phyloP scores from a whole-genome alignment of 371 early-diverging fungal genomes.

The Gilbertella persicaria region DNA sequence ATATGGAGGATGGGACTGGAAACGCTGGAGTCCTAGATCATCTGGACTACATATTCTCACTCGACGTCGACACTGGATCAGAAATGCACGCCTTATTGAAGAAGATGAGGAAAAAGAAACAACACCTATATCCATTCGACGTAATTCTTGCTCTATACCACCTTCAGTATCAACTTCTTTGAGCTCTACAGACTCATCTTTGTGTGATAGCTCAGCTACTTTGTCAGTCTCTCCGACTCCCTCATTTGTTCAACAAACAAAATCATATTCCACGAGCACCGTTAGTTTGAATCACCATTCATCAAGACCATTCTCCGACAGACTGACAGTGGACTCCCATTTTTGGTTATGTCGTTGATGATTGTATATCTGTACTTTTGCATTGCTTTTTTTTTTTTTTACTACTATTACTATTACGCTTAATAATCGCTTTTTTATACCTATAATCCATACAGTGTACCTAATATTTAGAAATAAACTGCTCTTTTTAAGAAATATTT shows the following conservation, averaged over 20 bases:
- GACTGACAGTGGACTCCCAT: slow-evolving; percentile 5
- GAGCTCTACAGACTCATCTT: no score
- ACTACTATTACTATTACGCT: no score
- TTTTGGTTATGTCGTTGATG: slow-evolving; percentile 11
- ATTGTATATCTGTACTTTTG: no score
- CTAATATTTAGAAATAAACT: no score
- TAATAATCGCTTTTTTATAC: no score
- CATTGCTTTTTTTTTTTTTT: no score
- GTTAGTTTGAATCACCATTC: slow-evolving; percentile 7
- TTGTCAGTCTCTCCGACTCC: slow-evolving; percentile 1
- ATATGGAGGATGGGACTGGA: slow-evolving; percentile 27
- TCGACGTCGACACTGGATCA: slow-evolving; percentile 26
- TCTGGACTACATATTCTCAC: slow-evolving; percentile 19
- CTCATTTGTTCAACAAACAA: neutral
- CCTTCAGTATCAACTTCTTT: slow-evolving; percentile 1
- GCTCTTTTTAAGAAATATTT: no score
- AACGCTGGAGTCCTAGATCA: slow-evolving; percentile 8
- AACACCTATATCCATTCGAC: no score
- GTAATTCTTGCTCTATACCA: neutral
- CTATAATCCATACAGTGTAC: no score
- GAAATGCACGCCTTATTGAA: slow-evolving; percentile 19
- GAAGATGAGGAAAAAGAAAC: neutral
- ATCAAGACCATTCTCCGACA: neutral
- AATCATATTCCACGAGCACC: slow-evolving; percentile 9
- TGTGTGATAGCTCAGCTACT: no score